Percentiles rank a stretch among this genome's conserved stretches.
Conservation (phyloP, 331 rosid genomes). For the Malus hybrid region DNA sequence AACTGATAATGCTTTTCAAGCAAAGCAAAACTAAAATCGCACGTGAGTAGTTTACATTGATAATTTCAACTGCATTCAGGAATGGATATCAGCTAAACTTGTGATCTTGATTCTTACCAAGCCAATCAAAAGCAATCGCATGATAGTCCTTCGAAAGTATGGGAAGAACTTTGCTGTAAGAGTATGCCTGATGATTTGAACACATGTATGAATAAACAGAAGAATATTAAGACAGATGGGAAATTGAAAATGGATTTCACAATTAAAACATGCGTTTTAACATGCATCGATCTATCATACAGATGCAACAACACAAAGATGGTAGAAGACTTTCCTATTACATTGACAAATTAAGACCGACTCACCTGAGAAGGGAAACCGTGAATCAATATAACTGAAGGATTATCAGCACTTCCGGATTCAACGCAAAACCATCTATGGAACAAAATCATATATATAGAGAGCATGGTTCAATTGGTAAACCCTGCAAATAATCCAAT, state of each 20-base stretch:
- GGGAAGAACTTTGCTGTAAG: slow-evolving; percentile 80
- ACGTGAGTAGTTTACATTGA: not conserved
- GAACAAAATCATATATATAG: slow-evolving; percentile 47
- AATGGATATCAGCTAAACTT: not conserved
- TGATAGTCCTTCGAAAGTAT: slow-evolving; percentile 57
- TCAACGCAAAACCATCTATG: slow-evolving; percentile 94
- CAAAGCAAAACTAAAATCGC: not conserved
- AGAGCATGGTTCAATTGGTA: slow-evolving; percentile 37
- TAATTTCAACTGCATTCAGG: not conserved
- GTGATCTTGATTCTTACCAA: slow-evolving; percentile 37
- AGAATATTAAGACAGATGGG: not conserved
- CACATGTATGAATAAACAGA: not conserved
- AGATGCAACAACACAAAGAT: not conserved
- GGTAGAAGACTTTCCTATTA: not conserved
- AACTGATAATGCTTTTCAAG: too few relatives aligned
- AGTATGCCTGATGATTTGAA: slow-evolving; percentile 58
- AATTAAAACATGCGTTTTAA: not conserved
- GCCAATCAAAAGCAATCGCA: slow-evolving; percentile 74
- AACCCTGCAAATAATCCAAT: slow-evolving; percentile 38
- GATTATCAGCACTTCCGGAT: slow-evolving; percentile 66
- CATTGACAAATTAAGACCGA: not conserved
- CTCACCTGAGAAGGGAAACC: slow-evolving; percentile 94
- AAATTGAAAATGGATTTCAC: not conserved
- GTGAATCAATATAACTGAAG: slow-evolving; percentile 68
- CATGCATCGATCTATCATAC: not conserved